phyloP scores from a whole-genome alignment of 805 yeast species.

The Jamesozyma rosinii region DNA sequence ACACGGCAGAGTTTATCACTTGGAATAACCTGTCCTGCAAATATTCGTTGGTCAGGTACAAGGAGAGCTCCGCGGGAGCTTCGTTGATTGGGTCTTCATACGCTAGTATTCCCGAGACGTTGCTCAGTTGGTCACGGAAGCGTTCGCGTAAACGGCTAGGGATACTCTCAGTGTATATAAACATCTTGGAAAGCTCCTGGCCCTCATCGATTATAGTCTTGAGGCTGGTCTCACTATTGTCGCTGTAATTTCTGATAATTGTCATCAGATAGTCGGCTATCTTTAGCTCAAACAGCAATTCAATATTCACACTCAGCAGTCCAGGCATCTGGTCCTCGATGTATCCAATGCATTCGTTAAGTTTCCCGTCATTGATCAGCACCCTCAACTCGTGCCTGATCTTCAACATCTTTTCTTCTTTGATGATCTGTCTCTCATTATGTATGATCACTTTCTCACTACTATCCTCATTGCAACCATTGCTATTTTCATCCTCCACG shows the following conservation, averaged over 20 bases:
- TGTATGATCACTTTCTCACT: conserved; percentile 15
- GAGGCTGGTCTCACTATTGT: not conserved
- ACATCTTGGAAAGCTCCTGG: conserved; percentile 19
- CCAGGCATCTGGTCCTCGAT: conserved; percentile 27
- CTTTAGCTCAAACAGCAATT: conserved; percentile 23
- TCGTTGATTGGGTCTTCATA: conserved; percentile 42
- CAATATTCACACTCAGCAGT: conserved; percentile 16
- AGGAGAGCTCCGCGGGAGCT: conserved; percentile 23
- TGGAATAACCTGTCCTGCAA: conserved; percentile 27
- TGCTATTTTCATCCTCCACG: conserved; percentile 8
- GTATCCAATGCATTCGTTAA: conserved; percentile 36
- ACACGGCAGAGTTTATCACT: conserved; percentile 31
- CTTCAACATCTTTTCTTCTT: conserved; percentile 31
- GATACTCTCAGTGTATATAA: conserved; percentile 14
- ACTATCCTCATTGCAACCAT: conserved; percentile 9
- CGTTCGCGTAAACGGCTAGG: conserved; percentile 20
- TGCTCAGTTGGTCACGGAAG: conserved; percentile 34
- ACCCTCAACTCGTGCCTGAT: conserved; percentile 40
- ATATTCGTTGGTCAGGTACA: conserved; percentile 20
- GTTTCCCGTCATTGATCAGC: conserved; percentile 36
- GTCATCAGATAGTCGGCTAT: conserved; percentile 20
- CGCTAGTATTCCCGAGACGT: conserved; percentile 44
- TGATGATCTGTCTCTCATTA: conserved; percentile 25
- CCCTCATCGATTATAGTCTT: conserved; percentile 15
- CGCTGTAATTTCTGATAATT: conserved; percentile 8